Evolutionary conservation across 768 basidiomycete genomes (phyloP), one percentile per base, ranked within the genome.

Genomic region (Trametes cingulata): DNA sequence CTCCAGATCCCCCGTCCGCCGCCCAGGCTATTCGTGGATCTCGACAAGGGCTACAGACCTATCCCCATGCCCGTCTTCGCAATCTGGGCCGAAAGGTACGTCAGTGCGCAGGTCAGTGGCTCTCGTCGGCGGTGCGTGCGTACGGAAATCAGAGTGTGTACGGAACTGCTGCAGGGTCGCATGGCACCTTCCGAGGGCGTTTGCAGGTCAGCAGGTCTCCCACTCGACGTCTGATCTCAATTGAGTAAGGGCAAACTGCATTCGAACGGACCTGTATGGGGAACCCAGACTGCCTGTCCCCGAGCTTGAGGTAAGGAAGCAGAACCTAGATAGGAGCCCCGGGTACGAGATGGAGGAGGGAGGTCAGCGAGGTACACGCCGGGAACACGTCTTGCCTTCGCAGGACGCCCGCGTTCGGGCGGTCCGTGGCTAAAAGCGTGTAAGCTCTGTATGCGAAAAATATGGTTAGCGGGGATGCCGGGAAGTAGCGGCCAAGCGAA

Each of bases 241-340:
- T 33, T 33, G 29, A 33, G 10, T 10, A 33, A 33, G 10, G n/a
- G 6, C 29, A 33, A 33, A 10, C 29, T 4, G 29, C 29, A 33
- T 33, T 33, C 29, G 29, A 33, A 33, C 10, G 29, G 29, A 33
- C 6, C 29, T 33, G 6, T 33, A 33, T 5, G 6, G 29, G 10
- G 29, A 33, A 40, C 39, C 39, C 14, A 5, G 14, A 6, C 39
- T 40, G 39, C 39, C 39, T 14, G 20, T 1, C 3, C 12, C 35
- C 35, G 53, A 43, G 43, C 35, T 45, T 37, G 43, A 36, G 53
- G 53, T 36, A 46, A 25, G 20, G 22, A 9, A 43, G 39, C 57
- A 33, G 43, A 58, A 52, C 57, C 57, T 46, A 46, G 57, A 52
- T 39, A 40, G 17, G n/a, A 14, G 51, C n/a, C 19, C 24, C 27